A percentile compares a stretch with the other conserved stretches of the same genome.
Conservation (phyloP, 1,139 yeast genomes). For the Pichiaceae sp. region DNA sequence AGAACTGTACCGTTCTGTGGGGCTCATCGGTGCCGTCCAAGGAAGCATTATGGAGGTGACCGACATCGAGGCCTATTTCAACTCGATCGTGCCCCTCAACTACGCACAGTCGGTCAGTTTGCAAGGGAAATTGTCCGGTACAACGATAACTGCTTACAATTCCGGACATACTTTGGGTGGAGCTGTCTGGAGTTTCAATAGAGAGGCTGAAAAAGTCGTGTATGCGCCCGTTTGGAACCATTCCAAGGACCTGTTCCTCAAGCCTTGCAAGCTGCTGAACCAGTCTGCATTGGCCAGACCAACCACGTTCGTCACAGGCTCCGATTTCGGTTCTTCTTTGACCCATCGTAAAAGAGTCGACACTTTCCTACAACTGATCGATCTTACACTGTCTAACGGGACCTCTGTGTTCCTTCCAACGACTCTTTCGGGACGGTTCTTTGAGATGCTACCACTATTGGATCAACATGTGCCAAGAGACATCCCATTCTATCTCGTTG, state of each 20-base stretch:
- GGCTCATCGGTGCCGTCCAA: conserved; percentile 67
- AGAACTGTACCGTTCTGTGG: conserved; percentile 66
- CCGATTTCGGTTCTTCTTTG: conserved; percentile 59
- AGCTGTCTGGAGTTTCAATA: conserved; percentile 70
- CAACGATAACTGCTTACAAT: conserved; percentile 72
- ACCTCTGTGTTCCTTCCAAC: conserved; percentile 84
- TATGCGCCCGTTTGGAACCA: conserved; percentile 97
- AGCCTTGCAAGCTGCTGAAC: conserved; percentile 56
- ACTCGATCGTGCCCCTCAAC: conserved; percentile 50
- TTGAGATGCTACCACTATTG: conserved; percentile 55
- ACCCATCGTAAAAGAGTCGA: conserved; percentile 61
- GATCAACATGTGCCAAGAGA: conserved; percentile 19
- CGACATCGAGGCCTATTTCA: conserved; percentile 56
- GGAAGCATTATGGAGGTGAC: conserved; percentile 55
- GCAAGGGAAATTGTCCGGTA: conserved; percentile 47
- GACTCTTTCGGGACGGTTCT: conserved; percentile 71
- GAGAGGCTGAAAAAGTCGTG: conserved; percentile 67
- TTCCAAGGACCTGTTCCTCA: conserved; percentile 76
- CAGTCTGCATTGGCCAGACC: conserved; percentile 67
- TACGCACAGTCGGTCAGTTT: conserved; percentile 70
- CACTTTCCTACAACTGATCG: conserved; percentile 55
- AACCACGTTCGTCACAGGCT: conserved; percentile 72
- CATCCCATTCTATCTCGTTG: conserved; percentile 64
- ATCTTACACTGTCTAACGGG: conserved; percentile 54
- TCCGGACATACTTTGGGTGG: conserved; percentile 96